Evolutionary conservation across 2,329 filamentous ascomycete genomes (phyloP).

Genomic region (Hymenoscyphus occultus): DNA sequence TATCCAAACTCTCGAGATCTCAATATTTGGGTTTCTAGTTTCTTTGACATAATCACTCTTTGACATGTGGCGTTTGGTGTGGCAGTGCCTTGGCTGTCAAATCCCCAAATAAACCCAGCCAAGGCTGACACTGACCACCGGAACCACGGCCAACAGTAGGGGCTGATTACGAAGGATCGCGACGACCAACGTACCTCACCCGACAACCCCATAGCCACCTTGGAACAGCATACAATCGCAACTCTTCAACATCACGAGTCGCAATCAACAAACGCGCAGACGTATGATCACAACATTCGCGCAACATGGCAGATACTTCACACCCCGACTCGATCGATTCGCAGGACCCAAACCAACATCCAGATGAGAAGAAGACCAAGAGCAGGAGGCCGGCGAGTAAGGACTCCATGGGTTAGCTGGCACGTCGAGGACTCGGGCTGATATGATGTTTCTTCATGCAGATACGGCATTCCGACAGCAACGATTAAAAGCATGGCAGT

Average conservation of each 20-base stretch:
- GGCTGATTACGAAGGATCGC: constrained; percentile 19
- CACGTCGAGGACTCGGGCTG: background rate
- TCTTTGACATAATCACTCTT: background rate
- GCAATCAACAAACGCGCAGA: constrained; percentile 11
- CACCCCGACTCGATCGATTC: constrained; percentile 52
- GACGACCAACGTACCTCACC: constrained; percentile 16
- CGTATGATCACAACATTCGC: constrained; percentile 28
- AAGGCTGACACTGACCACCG: background rate
- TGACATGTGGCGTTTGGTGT: background rate
- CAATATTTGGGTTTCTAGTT: too few species aligned
- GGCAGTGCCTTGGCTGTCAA: background rate
- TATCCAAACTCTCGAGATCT: background rate
- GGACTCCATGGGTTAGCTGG: constrained; percentile 31
- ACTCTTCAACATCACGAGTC: background rate
- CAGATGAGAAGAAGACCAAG: constrained; percentile 75
- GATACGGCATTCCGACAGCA: constrained; percentile 97
- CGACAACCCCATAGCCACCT: background rate
- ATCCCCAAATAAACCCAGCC: background rate
- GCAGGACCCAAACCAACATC: constrained; percentile 50
- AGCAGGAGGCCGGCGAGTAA: constrained; percentile 86
- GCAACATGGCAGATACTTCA: constrained; percentile 33
- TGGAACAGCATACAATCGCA: background rate
- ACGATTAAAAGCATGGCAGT: constrained; percentile 98
- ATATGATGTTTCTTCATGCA: constrained; percentile 38
- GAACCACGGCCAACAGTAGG: constrained; percentile 11